These are phyloP conservation scores for Xylariaceae sp. DNA, from an alignment of 2,329 filamentous ascomycete genomes.

Conservation along the genomic window DNA sequence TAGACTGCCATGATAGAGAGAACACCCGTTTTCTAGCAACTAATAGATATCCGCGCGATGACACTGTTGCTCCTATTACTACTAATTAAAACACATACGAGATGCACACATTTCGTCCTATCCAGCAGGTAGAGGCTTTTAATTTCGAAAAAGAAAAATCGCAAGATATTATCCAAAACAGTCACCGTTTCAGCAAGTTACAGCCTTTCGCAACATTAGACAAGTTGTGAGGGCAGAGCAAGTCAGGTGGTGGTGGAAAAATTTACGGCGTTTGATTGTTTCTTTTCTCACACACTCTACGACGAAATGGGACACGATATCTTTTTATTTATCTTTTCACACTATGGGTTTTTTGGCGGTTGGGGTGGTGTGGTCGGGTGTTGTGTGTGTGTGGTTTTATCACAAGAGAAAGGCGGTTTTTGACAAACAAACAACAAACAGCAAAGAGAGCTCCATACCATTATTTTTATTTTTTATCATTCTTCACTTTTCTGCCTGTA, in stretches of 20 bases:
- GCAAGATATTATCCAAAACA: conserved; percentile 3
- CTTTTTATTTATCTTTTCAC: neutral
- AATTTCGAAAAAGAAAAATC: conserved; percentile 1
- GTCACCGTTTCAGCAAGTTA: conserved; percentile 14
- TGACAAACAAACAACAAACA: conserved; percentile 27
- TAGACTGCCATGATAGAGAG: conserved; percentile 13
- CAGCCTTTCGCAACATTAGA: neutral
- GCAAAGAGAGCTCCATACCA: conserved; percentile 15
- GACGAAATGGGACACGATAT: conserved; percentile 33
- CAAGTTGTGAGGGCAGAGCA: conserved; percentile 9
- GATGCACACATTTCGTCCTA: neutral
- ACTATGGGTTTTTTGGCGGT: conserved; percentile 21
- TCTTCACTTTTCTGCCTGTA: conserved; percentile 13
- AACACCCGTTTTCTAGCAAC: conserved; percentile 1
- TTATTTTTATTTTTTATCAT: neutral
- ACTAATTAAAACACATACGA: neutral
- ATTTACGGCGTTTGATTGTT: conserved; percentile 28
- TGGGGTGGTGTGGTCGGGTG: conserved; percentile 5
- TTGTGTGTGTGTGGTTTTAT: too few species aligned
- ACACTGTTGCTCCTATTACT: neutral
- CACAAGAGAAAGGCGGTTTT: too few species aligned
- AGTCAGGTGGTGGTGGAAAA: conserved; percentile 24
- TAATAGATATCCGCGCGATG: neutral
- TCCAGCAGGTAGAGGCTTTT: conserved; percentile 3
- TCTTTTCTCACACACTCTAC: conserved; percentile 19